Conservation (phyloP, 2,329 filamentous ascomycete species). For the Drechslerella coelobrocha region DNA sequence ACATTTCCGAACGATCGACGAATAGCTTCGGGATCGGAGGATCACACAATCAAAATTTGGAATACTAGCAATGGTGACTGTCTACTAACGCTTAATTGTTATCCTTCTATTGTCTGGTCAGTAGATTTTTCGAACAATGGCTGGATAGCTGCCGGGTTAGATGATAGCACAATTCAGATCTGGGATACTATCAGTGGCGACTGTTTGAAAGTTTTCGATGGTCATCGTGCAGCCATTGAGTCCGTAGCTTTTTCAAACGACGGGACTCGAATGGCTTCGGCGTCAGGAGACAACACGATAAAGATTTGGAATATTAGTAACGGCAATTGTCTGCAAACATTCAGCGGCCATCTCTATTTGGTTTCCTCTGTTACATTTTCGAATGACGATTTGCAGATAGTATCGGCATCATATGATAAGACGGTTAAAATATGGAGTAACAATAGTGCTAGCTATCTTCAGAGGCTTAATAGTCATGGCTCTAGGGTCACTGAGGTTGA, state of each 20-base stretch:
- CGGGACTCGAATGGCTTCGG: conserved; percentile 6
- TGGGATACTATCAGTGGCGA: neutral
- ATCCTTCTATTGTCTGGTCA: neutral
- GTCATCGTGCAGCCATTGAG: neutral
- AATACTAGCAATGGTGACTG: neutral
- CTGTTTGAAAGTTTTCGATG: neutral
- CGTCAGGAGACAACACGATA: neutral
- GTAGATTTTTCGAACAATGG: conserved; percentile 40
- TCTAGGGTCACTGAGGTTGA: conserved; percentile 10
- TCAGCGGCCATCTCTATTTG: neutral
- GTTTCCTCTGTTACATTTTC: conserved; percentile 9
- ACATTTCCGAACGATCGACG: neutral
- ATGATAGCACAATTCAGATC: neutral
- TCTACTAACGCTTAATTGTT: neutral
- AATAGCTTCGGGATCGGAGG: conserved; percentile 23
- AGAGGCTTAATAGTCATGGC: conserved; percentile 17
- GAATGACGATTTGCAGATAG: conserved; percentile 1
- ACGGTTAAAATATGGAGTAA: conserved; percentile 41
- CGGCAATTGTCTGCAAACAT: neutral
- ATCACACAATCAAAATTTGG: neutral
- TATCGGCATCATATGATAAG: conserved; percentile 22
- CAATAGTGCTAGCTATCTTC: neutral
- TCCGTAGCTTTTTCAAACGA: conserved; percentile 9
- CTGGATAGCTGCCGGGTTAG: neutral
- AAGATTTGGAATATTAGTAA: conserved; percentile 10